Conservation (phyloP, 2,329 filamentous ascomycete genomes). For the Colletotrichum lentis region DNA sequence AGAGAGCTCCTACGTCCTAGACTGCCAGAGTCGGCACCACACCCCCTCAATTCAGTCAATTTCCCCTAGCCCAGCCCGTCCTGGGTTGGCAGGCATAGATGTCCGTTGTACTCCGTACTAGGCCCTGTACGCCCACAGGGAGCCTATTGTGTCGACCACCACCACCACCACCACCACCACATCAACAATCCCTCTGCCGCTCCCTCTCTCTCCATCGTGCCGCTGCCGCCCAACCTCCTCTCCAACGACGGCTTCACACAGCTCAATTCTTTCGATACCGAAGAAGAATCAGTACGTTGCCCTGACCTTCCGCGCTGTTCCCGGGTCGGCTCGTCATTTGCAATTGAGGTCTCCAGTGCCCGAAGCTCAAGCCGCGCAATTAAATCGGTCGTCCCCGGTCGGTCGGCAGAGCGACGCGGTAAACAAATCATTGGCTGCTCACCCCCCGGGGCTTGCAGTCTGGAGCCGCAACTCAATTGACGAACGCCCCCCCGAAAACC, state of each 20-base stretch:
- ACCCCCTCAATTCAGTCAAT: conserved; percentile 37
- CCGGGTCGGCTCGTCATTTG: conserved; percentile 10
- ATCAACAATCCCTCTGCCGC: conserved; percentile 34
- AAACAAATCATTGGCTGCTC: conserved; percentile 44
- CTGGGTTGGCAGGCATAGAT: too few relatives aligned
- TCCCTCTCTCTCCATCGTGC: conserved; percentile 12
- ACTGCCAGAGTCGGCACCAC: conserved; percentile 22
- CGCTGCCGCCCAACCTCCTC: conserved; percentile 35
- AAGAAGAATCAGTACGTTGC: conserved; percentile 26
- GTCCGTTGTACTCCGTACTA: background rate
- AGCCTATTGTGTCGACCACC: conserved; percentile 33
- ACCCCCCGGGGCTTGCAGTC: conserved; percentile 20
- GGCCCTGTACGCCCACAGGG: conserved; percentile 24
- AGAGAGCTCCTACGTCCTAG: conserved; percentile 30
- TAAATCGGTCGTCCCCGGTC: conserved; percentile 29
- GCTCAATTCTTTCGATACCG: conserved; percentile 15
- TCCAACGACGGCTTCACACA: conserved; percentile 26
- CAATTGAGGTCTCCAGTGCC: conserved; percentile 26
- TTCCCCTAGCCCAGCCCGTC: conserved; percentile 27
- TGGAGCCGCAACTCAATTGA: conserved; percentile 39
- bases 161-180: conserved; percentile 28
- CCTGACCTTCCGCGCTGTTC: background rate
- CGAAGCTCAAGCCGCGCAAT: conserved; percentile 31
- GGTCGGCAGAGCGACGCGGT: conserved; percentile 42
- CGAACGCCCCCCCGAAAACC: conserved; percentile 34